Base-by-base conservation (phyloP, 495 filamentous ascomycete species). In the Penicillium argentinense region DNA sequence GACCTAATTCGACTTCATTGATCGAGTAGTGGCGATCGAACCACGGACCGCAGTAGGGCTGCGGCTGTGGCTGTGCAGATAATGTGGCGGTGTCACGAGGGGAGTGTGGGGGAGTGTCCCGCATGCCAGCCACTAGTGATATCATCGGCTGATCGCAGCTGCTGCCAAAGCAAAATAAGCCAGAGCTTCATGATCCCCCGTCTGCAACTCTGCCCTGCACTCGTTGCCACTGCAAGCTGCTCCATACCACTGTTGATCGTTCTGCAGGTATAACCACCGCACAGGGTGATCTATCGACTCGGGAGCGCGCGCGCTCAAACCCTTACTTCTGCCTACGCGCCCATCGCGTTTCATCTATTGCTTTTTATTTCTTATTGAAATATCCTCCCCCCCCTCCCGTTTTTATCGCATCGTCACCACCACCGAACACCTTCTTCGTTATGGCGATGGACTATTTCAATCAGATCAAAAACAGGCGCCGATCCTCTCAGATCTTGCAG, bases 381-480 rank as follows among this genome's bases (percentile, higher is more conserved):
- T 29, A 42, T 14, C 8, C 16, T 28, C 9, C 9, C 12, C 19
- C 8, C 16, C 17, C 9, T 11, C 12, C 19, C 24, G 34, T 12
- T 17, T 42, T 33, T 9, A 22, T 34, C 17, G 7, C 18, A 17
- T 19, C 42, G 2, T 27, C 30, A 23, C 6, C 39, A 19, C 1
- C 11, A 34, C 19, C 9, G 7, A 26, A 11, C 23, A 0, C 21
- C 9, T 19, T n/a, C n/a, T n/a, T 13, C 17, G n/a, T 12, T n/a
- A 48, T 50, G 37, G 26, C 45, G 2, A 72, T 77, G 64, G 62
- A 74, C 39, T 73, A 76, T 42, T 56, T 79, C 23, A 70, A 56
- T 30, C 54, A 69, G 47, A 51, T 64, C 34, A 55, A 68, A 58
- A 57, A 59, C 59, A 52, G 66, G 40, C 54, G 51, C 39, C 51